phyloP scores from a whole-genome alignment of 306 rosid genomes.

The Abrus precatorius region DNA sequence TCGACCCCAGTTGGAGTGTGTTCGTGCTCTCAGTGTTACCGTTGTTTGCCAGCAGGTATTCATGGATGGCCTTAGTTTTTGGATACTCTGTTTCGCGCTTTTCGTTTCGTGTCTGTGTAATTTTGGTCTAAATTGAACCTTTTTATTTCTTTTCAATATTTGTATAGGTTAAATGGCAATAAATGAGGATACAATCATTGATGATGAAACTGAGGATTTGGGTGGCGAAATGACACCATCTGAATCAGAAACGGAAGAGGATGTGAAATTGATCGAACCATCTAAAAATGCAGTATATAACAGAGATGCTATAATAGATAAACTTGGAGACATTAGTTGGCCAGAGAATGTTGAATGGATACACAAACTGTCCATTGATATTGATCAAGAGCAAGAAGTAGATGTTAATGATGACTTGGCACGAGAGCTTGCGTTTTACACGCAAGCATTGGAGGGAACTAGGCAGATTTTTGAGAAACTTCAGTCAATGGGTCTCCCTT shows the following conservation, averaged over 20 bases:
- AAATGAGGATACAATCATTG: slow-evolving; percentile 46
- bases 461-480: slow-evolving; percentile 78
- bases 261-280: slow-evolving; percentile 68
- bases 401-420: slow-evolving; percentile 90
- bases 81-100: no score
- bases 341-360: slow-evolving; percentile 81
- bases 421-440: slow-evolving; percentile 83
- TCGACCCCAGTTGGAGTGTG: no score
- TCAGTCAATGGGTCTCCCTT: slow-evolving; percentile 75
- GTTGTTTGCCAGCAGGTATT: no score
- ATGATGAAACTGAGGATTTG: slow-evolving; percentile 42
- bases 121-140: not conserved
- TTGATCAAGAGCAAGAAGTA: slow-evolving; percentile 81
- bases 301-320: slow-evolving; percentile 78
- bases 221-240: slow-evolving; percentile 58
- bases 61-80: no score
- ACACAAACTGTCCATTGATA: slow-evolving; percentile 76
- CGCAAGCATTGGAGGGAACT: slow-evolving; percentile 88
- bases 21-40: no score
- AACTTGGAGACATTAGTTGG: slow-evolving; percentile 88
- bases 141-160: not conserved
- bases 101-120: no score
- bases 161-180: slow-evolving; percentile 63
- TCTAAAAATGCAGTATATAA: slow-evolving; percentile 72
- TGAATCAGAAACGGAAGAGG: slow-evolving; percentile 71